phyloP scores from a whole-genome alignment of 352 stramenopile species.

The Pythium pyrilobum region DNA sequence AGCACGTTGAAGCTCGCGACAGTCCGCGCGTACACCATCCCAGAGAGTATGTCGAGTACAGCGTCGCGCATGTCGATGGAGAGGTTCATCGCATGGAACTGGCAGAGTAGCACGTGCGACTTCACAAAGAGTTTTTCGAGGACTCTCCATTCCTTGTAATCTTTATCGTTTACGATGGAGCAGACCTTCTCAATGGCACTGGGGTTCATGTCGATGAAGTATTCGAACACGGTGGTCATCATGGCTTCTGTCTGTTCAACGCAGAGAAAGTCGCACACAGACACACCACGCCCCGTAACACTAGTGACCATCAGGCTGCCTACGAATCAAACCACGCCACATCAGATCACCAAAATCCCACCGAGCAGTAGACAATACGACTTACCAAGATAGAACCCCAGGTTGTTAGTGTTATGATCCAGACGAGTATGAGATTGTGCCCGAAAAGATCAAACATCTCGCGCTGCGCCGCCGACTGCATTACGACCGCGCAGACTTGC shows the following conservation, averaged over 20 bases:
- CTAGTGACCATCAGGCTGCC: neutral
- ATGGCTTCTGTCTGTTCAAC: neutral
- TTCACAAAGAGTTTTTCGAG: neutral
- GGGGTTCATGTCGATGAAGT: neutral
- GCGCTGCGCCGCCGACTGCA: neutral
- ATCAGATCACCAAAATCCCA: too few relatives aligned
- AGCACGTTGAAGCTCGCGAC: too few relatives aligned
- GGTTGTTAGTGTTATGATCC: too few relatives aligned
- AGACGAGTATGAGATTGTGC: neutral
- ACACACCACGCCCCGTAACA: neutral
- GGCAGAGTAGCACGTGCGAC: neutral
- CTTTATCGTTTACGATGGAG: constrained; percentile 1
- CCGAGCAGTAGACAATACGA: too few relatives aligned
- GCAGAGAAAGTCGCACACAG: neutral
- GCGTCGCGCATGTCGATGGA: too few relatives aligned
- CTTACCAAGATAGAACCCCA: too few relatives aligned
- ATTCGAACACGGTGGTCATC: neutral
- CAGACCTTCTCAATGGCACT: neutral
- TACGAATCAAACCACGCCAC: too few relatives aligned
- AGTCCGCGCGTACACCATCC: too few relatives aligned
- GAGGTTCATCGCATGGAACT: neutral
- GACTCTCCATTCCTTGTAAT: neutral
- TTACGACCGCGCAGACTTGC: neutral
- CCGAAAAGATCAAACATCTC: neutral
- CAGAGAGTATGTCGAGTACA: too few relatives aligned